Evolutionary conservation across 2,329 filamentous ascomycete genomes (phyloP).

Genomic region (Capronia americana): DNA sequence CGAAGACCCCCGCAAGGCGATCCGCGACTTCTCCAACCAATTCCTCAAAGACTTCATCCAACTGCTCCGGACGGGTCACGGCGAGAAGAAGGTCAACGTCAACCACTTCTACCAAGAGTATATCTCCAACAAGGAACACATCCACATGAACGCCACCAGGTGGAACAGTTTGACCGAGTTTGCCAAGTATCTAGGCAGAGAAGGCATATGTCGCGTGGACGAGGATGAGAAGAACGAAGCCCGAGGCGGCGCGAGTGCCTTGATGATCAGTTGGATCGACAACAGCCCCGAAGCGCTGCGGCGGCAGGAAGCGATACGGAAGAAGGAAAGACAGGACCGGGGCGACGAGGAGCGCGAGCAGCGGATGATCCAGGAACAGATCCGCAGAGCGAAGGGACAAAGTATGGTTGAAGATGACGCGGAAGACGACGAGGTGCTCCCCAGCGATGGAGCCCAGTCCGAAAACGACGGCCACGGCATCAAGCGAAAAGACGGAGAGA

Average conservation of each 20-base stretch:
- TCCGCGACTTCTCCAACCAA: slow-evolving; percentile 79
- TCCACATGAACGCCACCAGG: slow-evolving; percentile 92
- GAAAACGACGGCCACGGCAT: slow-evolving; percentile 49
- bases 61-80: slow-evolving; percentile 80
- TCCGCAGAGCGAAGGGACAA: slow-evolving; percentile 73
- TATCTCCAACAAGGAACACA: slow-evolving; percentile 83
- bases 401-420: slow-evolving; percentile 56
- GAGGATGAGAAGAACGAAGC: slow-evolving; percentile 75
- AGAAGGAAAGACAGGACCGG: slow-evolving; percentile 85
- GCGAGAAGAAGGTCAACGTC: slow-evolving; percentile 85
- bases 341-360: slow-evolving; percentile 91
- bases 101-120: slow-evolving; percentile 97
- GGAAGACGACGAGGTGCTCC: slow-evolving; percentile 42
- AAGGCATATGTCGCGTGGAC: slow-evolving; percentile 88
- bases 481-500: slow-evolving; percentile 72
- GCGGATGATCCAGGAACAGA: slow-evolving; percentile 80
- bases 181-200: slow-evolving; percentile 81
- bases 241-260: slow-evolving; percentile 36
- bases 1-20: slow-evolving; percentile 82
- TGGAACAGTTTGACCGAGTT: slow-evolving; percentile 91
- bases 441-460: slow-evolving; percentile 43
- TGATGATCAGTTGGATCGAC: slow-evolving; percentile 90
- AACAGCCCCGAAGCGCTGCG: slow-evolving; percentile 84
- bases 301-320: slow-evolving; percentile 78
- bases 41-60: slow-evolving; percentile 82